Evolutionary conservation across 805 yeast genomes (phyloP), one percentile per base, ranked within the genome.

Genomic region (Saccharomycopsis lassenensis): DNA sequence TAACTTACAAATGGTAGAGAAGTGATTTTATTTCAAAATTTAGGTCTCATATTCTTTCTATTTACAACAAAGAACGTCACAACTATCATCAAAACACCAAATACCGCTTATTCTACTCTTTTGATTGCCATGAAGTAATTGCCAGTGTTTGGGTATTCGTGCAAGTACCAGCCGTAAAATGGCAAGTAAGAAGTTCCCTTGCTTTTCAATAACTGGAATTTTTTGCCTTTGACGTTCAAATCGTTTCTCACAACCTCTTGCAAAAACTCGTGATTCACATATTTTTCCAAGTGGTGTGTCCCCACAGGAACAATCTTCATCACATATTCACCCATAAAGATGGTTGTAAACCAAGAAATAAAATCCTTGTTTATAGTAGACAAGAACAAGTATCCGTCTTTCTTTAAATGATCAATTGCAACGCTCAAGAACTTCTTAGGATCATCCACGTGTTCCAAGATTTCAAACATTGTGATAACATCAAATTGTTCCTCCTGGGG

Each of bases 331-430:
- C 85, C 99, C 68, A 84, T 69, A 42, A 83, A 72, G 20, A 91
- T 91, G 0, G 98, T 91, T 11, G 97, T 85, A 50, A 89, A 73
- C 82, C 93, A 89, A 19, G 95, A 75, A 12, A 85, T 58, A 23
- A 74, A 63, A 44, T 91, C 95, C 46, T 96, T 69, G 58, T 91
- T 91, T 40, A 91, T 91, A 1, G 99, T 91, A 25, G 95, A 85
- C 36, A 87, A 51, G 50, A 91, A 85, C 23, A 89, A 53, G 65
- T 81, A 72, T 21, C 98, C 97, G 18, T 56, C 55, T 0, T 77
- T 79, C 38, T 72, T 71, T 24, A 89, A 76, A 41, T 74, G 73
- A 24, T 60, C 50, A 52, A 86, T 62, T 0, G 93, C 93, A 33
- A 69, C 70, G n/a, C 63, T 55, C 37, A 91, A 56, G 11, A 87